phyloP scores from a whole-genome alignment of 2,329 filamentous ascomycete genomes.

The Sclerotinia trifoliorum region DNA sequence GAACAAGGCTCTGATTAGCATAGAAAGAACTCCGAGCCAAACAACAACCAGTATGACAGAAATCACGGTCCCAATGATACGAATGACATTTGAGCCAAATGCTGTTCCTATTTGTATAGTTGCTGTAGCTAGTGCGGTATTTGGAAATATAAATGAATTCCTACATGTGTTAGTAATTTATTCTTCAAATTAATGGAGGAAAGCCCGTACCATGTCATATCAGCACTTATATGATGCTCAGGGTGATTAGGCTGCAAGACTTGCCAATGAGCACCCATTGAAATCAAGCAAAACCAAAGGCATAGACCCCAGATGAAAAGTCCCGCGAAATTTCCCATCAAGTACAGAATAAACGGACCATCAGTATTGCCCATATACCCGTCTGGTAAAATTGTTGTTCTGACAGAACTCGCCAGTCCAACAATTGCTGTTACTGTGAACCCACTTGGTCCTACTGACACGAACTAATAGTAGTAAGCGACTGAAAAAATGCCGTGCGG shows the following conservation, averaged over 20 bases:
- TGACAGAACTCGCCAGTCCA: conserved; percentile 30
- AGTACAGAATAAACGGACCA: conserved; percentile 46
- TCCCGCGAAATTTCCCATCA: conserved; percentile 59
- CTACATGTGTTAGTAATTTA: conserved; percentile 58
- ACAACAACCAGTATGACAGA: conserved; percentile 62
- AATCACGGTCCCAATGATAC: conserved; percentile 67
- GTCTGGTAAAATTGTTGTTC: conserved; percentile 44
- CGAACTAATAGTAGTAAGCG: conserved; percentile 53
- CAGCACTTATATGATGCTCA: conserved; percentile 63
- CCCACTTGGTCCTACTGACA: conserved; percentile 67
- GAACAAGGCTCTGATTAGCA: conserved; percentile 69
- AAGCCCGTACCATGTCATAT: conserved; percentile 72
- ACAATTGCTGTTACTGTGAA: conserved; percentile 64
- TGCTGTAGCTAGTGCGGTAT: conserved; percentile 52
- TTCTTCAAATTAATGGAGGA: neutral
- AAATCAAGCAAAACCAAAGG: conserved; percentile 81
- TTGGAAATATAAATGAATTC: conserved; percentile 62
- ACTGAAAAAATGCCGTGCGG: neutral
- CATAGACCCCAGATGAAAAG: conserved; percentile 84
- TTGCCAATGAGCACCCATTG: conserved; percentile 71
- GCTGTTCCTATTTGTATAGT: conserved; percentile 69
- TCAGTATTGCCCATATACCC: conserved; percentile 46
- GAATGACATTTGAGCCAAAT: conserved; percentile 57
- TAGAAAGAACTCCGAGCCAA: conserved; percentile 66
- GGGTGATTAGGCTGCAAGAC: conserved; percentile 51